Conservation (phyloP, 2,329 filamentous ascomycete genomes). For the Cladosporium halotolerans region DNA sequence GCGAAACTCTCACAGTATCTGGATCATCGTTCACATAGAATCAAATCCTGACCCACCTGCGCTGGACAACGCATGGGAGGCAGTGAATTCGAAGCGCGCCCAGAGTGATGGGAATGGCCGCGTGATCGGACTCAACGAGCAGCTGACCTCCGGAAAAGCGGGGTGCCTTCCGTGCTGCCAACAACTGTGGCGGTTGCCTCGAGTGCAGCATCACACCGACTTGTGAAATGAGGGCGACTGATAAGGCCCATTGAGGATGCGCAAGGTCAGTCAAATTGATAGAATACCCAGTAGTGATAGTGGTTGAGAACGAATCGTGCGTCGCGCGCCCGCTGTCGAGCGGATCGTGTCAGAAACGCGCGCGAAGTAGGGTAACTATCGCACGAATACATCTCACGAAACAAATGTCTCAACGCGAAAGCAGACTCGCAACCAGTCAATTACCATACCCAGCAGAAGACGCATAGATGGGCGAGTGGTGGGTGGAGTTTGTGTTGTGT, state of each 20-base stretch:
- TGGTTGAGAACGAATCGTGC: not conserved
- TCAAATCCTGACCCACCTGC: no score
- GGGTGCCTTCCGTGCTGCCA: not conserved
- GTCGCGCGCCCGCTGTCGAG: not conserved
- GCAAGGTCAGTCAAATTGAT: not conserved
- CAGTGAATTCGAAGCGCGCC: not conserved
- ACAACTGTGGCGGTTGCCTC: constrained; percentile 6
- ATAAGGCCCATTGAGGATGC: not conserved
- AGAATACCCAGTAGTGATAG: not conserved
- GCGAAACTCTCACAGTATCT: no score
- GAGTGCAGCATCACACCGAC: not conserved
- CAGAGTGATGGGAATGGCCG: constrained; percentile 5
- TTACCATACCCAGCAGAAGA: constrained; percentile 6
- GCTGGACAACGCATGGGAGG: not conserved
- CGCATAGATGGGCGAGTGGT: constrained; percentile 2
- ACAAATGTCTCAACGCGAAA: not conserved
- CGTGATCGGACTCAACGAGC: constrained; percentile 7
- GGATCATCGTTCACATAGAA: no score
- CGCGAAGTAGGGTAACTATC: not conserved
- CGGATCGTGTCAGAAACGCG: not conserved
- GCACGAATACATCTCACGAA: not conserved
- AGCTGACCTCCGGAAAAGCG: constrained; percentile 11
- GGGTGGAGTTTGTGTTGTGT: constrained; percentile 12
- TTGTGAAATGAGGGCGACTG: not conserved
- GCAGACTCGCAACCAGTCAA: not conserved